Evolutionary conservation across 768 basidiomycete genomes (phyloP), one percentile per base, ranked within the genome.

Genomic region (Neoboletus brunneissimus): DNA sequence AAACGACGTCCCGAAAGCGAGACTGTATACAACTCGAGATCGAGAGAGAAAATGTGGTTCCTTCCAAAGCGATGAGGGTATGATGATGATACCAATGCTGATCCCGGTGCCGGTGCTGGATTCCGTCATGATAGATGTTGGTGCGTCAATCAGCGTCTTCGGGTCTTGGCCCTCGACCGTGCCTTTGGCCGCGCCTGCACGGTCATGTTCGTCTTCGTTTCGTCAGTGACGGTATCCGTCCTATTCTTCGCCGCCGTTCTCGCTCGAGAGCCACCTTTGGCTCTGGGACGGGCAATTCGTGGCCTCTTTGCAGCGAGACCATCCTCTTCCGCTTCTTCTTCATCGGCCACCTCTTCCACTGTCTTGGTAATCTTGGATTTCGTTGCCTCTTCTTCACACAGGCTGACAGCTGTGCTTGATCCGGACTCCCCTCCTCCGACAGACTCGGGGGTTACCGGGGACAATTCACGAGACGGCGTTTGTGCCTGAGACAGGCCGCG

Each of bases 361-460:
- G 37, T 12, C 48, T 62, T 57, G 56, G 45, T 35, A 40, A 20
- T 42, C 56, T 72, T 69, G 54, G 56, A 46, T 34, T 63, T 71
- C 29, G 58, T 50, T 10, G 46, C 66, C 16, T 63, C 69, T 48
- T 69, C 71, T 5, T 61, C 70, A 34, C 60, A 71, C 42, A 72
- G 34, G 51, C 70, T 72, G 13, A 71, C 70, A 13, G 72, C 72
- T 6, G 72, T 71, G 52, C 70, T 71, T 9, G 72, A 73, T 15
- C 66, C 70, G 4, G 70, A 73, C 49, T 67, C 67, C 2, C 48
- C 60, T 11, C 59, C 68, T 18, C 61, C 68, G 44, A 68, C 37
- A 34, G 68, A 68, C 49, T 69, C 71, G 53, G 70, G 56, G 40
- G 59, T 58, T 25, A 55, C 63, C 6, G 65, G 59, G 25, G 64